Evolutionary conservation across 495 filamentous ascomycete genomes (phyloP).

Genomic region (Aspergillus affinis): DNA sequence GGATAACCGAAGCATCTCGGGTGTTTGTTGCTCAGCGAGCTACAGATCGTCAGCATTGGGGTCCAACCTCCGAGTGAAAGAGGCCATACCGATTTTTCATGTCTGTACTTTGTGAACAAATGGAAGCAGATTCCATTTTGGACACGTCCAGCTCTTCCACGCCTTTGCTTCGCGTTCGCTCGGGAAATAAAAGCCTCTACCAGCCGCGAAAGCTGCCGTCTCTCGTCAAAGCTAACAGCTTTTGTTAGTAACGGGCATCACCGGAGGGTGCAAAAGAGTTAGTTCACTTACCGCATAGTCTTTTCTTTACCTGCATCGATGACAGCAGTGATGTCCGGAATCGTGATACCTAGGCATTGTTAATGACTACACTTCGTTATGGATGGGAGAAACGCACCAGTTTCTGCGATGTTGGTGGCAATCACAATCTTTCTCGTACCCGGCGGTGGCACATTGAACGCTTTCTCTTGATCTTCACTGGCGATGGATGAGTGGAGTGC

Average conservation of each 20-base stretch:
- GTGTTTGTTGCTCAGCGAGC: conserved; percentile 88
- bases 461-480: conserved; percentile 92
- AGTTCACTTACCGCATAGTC: conserved; percentile 66
- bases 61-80: background rate
- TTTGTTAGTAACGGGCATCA: conserved; percentile 6
- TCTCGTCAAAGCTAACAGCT: conserved; percentile 70
- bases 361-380: background rate
- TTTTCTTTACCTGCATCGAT: conserved; percentile 94
- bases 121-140: conserved; percentile 94
- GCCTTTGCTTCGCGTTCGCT: conserved; percentile 90
- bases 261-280: background rate
- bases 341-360: conserved; percentile 63
- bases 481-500: conserved; percentile 91
- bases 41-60: conserved; percentile 26
- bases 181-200: conserved; percentile 91
- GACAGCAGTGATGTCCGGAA: conserved; percentile 93
- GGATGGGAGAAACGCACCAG: conserved; percentile 47
- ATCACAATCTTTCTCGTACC: conserved; percentile 88
- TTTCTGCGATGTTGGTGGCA: conserved; percentile 96
- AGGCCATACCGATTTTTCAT: conserved; percentile 58
- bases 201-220: conserved; percentile 82
- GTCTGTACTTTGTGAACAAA: conserved; percentile 82
- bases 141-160: conserved; percentile 93
- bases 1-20: conserved; percentile 91
- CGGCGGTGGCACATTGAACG: conserved; percentile 78